Evolutionary conservation across 1,284 basidiomycete species (phyloP), one percentile per base, ranked within the genome.

Genomic region (Tylopilus sp.): DNA sequence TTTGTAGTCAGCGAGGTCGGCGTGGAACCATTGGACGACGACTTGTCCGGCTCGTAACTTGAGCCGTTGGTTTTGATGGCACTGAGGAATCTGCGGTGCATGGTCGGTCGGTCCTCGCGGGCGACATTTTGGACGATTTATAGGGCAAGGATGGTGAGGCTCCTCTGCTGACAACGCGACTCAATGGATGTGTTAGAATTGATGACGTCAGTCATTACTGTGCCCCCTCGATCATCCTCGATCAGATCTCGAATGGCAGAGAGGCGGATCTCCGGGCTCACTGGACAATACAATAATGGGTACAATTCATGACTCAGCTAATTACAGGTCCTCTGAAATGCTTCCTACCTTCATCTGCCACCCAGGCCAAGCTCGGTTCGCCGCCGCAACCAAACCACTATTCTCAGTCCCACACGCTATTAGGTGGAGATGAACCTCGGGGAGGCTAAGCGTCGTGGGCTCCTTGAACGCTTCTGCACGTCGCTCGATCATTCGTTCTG

Each of bases 31-130:
- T 35, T 31, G 50, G 13, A 19, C 4, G 22, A 31, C 9, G 22
- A 31, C 9, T 43, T 45, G 13, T 33, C 41, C 1, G 37, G 20
- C 8, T 42, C 36, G 15, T 40, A 10, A 22, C 48, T 42, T 14
- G 39, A 49, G 24, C 36, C 11, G n/a, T 46, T 26, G 17, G 33
- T 53, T 29, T 48, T 61, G 42, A 56, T 25, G 26, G 39, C 8
- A 14, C 33, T 28, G 36, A 61, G 35, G 4, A 61, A 33, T 26
- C 26, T 52, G 24, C 22, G 50, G 25, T 48, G 46, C 58, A 63
- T 63, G 19, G 40, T 39, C 17, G 24, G 20, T 28, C 26, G 15
- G 17, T 20, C 0, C 4, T 17, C 10, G 28, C 4, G 26, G 2
- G 35, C 22, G 8, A 24, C 31, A 49, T 28, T 4, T 9, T 22